A percentile compares a stretch with the other conserved stretches of the same genome.
Evolutionary conservation across 176 grass and related monocot genomes (phyloP).

Genomic region (Ampelocalamus luodianensis): DNA sequence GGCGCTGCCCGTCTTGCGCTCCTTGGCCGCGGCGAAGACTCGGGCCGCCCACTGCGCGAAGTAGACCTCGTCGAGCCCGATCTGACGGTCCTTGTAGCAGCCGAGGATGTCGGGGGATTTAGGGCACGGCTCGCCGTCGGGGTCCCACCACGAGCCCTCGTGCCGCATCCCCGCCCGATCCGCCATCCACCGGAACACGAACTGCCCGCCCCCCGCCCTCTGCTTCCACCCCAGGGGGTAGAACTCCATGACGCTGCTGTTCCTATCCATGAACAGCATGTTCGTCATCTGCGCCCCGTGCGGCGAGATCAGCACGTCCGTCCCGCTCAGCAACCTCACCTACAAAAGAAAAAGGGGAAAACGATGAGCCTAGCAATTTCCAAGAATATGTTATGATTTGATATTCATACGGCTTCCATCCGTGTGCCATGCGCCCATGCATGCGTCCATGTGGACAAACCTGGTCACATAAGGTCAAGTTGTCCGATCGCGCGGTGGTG

Average conservation of each 20-base stretch:
- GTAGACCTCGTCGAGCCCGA: constrained; percentile 58
- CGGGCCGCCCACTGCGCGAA: constrained; percentile 52
- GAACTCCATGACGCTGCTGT: constrained; percentile 82
- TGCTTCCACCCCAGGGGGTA: constrained; percentile 73
- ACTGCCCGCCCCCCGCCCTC: constrained; percentile 52
- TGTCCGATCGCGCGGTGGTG: constrained; percentile 43
- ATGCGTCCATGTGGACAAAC: not conserved
- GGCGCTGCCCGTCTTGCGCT: constrained; percentile 24
- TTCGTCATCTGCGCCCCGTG: constrained; percentile 84
- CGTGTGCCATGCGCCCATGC: not conserved
- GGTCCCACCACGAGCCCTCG: constrained; percentile 70
- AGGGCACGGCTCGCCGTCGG: constrained; percentile 44
- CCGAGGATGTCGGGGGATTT: not conserved
- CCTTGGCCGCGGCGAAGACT: constrained; percentile 50
- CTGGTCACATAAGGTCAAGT: constrained; percentile 73
- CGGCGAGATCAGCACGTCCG: constrained; percentile 64
- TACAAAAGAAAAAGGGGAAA: not conserved
- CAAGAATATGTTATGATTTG: not conserved
- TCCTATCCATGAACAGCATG: constrained; percentile 72
- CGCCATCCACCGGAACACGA: constrained; percentile 72
- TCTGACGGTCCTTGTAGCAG: constrained; percentile 61
- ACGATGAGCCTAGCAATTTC: too few relatives aligned
- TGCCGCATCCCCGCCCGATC: constrained; percentile 61
- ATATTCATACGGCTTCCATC: not conserved
- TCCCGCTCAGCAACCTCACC: constrained; percentile 67